phyloP scores from a whole-genome alignment of 257 asterid genomes.

The Linaria vulgaris region DNA sequence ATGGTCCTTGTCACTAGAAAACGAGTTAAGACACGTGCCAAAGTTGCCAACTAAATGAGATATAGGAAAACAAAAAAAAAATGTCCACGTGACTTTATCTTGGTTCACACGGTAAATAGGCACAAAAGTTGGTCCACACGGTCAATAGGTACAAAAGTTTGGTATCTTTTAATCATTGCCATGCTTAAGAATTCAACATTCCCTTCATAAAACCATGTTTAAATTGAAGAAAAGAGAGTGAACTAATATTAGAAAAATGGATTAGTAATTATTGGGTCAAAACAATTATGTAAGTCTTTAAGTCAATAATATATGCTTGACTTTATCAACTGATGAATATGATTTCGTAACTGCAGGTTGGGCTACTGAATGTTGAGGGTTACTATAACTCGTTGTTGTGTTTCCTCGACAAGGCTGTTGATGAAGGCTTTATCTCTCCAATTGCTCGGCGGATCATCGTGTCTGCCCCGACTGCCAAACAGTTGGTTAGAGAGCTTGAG shows the following conservation, averaged over 20 bases:
- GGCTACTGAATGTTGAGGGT: conserved; percentile 91
- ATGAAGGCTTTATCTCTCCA: conserved; percentile 95
- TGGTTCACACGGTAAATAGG: conserved; percentile 29
- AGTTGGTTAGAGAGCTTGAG: conserved; percentile 77
- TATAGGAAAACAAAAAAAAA: conserved; percentile 3
- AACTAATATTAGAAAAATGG: conserved; percentile 4
- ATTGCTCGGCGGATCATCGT: conserved; percentile 87
- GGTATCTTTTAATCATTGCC: conserved; percentile 26
- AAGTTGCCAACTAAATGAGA: not conserved
- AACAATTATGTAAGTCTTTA: conserved; percentile 1
- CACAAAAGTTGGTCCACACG: conserved; percentile 32
- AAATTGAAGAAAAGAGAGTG: conserved; percentile 18
- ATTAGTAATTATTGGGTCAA: conserved; percentile 23
- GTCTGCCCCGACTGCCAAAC: conserved; percentile 83
- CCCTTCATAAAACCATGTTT: conserved; percentile 6
- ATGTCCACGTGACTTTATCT: conserved; percentile 23
- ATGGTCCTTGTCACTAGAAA: conserved; percentile 21
- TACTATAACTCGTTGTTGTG: conserved; percentile 72
- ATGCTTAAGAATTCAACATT: conserved; percentile 9
- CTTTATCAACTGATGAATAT: conserved; percentile 9
- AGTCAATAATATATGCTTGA: conserved; percentile 11
- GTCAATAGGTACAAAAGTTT: conserved; percentile 20
- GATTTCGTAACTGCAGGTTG: conserved; percentile 57
- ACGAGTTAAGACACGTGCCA: too few relatives aligned
- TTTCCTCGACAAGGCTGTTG: conserved; percentile 78